Evolutionary conservation across 2,329 filamentous ascomycete genomes (phyloP).

Genomic region (Parafenestella ontariensis): DNA sequence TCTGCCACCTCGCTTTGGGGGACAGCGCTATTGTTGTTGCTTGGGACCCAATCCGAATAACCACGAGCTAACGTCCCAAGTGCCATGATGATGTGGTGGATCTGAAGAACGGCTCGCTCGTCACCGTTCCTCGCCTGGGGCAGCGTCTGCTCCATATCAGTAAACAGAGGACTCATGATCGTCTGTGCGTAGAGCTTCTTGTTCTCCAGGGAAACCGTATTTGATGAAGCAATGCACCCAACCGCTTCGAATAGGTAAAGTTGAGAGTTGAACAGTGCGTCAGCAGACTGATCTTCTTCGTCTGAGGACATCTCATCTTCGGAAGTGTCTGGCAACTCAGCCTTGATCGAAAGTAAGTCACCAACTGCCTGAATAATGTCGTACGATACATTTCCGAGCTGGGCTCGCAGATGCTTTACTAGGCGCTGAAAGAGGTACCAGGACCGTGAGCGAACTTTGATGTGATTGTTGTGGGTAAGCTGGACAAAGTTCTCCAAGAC

Average conservation of each 20-base stretch:
- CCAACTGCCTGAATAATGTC: constrained; percentile 89
- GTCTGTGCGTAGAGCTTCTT: constrained; percentile 86
- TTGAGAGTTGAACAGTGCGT: constrained; percentile 89
- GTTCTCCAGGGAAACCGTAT: constrained; percentile 78
- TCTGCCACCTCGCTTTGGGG: constrained; percentile 74
- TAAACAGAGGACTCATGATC: constrained; percentile 87
- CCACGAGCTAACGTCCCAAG: constrained; percentile 90
- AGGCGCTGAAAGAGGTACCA: constrained; percentile 98
- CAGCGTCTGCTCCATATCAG: constrained; percentile 85
- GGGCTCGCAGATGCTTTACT: constrained; percentile 82
- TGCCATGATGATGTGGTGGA: constrained; percentile 97
- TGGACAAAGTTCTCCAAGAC: constrained; percentile 91
- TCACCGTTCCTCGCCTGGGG: constrained; percentile 79
- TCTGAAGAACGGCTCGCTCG: constrained; percentile 81
- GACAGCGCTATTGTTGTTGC: constrained; percentile 57
- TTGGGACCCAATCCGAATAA: constrained; percentile 86
- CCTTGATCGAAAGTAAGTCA: constrained; percentile 88
- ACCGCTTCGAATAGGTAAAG: constrained; percentile 94
- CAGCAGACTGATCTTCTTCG: constrained; percentile 86
- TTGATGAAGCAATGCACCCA: constrained; percentile 86
- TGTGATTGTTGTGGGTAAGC: constrained; percentile 85
- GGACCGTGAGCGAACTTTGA: constrained; percentile 85
- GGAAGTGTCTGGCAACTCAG: constrained; percentile 80
- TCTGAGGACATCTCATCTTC: constrained; percentile 94
- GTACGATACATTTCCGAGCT: constrained; percentile 88